Evolutionary conservation across 2,329 filamentous ascomycete genomes (phyloP), one percentile per base, ranked within the genome.

Genomic region (Ophiostoma novo-ulmi): DNA sequence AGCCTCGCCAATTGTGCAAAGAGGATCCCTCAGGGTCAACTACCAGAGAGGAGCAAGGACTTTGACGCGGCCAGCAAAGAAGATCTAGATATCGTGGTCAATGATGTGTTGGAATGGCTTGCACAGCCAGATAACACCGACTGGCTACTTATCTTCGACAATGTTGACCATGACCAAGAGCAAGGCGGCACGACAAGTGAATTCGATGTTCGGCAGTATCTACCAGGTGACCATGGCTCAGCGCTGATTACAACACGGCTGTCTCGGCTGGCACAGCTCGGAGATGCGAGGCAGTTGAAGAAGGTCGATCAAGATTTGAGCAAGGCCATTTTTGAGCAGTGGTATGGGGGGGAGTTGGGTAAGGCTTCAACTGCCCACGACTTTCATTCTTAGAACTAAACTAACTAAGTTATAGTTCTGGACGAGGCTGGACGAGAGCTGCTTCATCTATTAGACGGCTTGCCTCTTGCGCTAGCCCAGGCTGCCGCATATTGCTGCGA

Each of bases 91-190:
- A 48, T 38, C 13, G 72, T 74, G 55, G 73, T 75, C 35, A 71
- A 73, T 67, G 74, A 76, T 52, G 73, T 77, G 70, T 67, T 78
- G 70, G 69, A 73, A 36, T 79, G 77, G 77, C 73, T 79, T n/a
- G 72, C 72, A 61, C 68, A 64, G 48, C 69, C 69, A 20, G 72
- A 75, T 3, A 79, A 80, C 69, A 69, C 31, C 31, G 41, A 74
- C 65, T 80, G 77, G 79, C 74, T 80, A n/a, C 72, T 80, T 58
- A 71, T 80, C 31, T 75, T 78, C 41, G 78, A 80, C 74, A 79
- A 80, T 70, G 74, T 79, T 67, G 78, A 80, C 73, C 74, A 73
- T 72, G 76, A 74, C 39, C 38, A 68, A 35, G 73, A 78, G 72
- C 48, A 55, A 55, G 48, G 48, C 48, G 17, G 17, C 48, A n/a